Percentiles rank a stretch among this genome's conserved stretches.
Conservation (phyloP, 768 basidiomycete species). For the Multifurca ochricompacta region DNA sequence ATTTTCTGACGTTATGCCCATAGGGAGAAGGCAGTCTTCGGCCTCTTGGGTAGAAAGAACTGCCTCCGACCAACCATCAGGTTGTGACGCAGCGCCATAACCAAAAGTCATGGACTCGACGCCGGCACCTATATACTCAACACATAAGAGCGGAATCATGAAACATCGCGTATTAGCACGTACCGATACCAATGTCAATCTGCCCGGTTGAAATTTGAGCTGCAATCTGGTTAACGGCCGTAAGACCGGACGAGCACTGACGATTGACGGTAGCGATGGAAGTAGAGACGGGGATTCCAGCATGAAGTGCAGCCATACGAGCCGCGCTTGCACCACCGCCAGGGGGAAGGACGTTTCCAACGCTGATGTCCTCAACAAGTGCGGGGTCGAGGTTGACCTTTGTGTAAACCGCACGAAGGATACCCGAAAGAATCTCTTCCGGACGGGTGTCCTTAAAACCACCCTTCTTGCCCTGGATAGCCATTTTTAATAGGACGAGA, state of each 20-base stretch:
- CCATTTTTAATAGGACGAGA: conserved; percentile 2
- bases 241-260: conserved; percentile 84
- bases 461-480: conserved; percentile 64
- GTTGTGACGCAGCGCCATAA: conserved; percentile 50
- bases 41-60: conserved; percentile 61
- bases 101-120: conserved; percentile 88
- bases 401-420: conserved; percentile 66
- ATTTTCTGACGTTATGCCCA: conserved; percentile 95
- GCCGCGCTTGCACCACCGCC: conserved; percentile 76
- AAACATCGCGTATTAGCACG: conserved; percentile 20
- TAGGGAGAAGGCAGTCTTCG: conserved; percentile 76
- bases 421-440: conserved; percentile 70
- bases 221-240: conserved; percentile 75
- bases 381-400: conserved; percentile 65
- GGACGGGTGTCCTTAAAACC: conserved; percentile 88
- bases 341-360: conserved; percentile 85
- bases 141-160: neutral
- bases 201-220: conserved; percentile 70
- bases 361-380: conserved; percentile 76
- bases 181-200: conserved; percentile 87
- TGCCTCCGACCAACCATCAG: conserved; percentile 54
- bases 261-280: conserved; percentile 80
- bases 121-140: conserved; percentile 66
- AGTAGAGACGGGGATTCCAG: conserved; percentile 74
- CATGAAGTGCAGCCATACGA: conserved; percentile 79